Base-by-base conservation (phyloP, 306 rosid genomes). In the Alnus rubra region DNA sequence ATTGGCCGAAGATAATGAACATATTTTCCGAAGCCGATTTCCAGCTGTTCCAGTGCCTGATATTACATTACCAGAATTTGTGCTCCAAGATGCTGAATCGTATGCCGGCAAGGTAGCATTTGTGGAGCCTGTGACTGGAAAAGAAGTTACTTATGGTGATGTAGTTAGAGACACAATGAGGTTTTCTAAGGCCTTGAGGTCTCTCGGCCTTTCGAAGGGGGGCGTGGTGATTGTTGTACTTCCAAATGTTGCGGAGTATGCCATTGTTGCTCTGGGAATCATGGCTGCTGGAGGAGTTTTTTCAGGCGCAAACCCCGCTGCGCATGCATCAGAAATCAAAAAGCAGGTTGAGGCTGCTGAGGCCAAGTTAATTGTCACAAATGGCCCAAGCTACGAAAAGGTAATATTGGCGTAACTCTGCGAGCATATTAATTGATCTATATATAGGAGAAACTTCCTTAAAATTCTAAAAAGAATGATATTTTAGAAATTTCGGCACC, bases 251-350 rank as follows among this genome's bases (percentile, higher is more conserved):
- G 91, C 87, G 0, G 98, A 93, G 82, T 95, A 93, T 71, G 95
- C 89, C n/a, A 80, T 90, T 54, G 76, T 91, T 78, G 96, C 90
- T 67, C 78, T 95, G 44, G 98, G 98, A 33, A 90, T 95, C 16
- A 95, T 95, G 99, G 86, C 84, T 12, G 87, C 88, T 60, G 99
- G 99, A 12, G 97, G 87, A 1, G 97, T 95, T 58, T 95, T 95
- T 53, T 95, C 98, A 23, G 97, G 99, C 1, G 93, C 89, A 30
- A 95, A 95, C 78, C 99, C 97, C 2, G 3, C 92, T 0, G 90
- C 92, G 30, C 97, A 86, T 87, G 81, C 59, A 31, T 90, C 94
- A 1, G 99, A 95, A 81, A 92, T 93, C 12, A 89, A 84, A 84
- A 91, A 93, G 79, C 99, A 95, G 18, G 94, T 82, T 23, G 88